Conservation (phyloP, 2,329 filamentous ascomycete species). For the Arthroderma sp. region DNA sequence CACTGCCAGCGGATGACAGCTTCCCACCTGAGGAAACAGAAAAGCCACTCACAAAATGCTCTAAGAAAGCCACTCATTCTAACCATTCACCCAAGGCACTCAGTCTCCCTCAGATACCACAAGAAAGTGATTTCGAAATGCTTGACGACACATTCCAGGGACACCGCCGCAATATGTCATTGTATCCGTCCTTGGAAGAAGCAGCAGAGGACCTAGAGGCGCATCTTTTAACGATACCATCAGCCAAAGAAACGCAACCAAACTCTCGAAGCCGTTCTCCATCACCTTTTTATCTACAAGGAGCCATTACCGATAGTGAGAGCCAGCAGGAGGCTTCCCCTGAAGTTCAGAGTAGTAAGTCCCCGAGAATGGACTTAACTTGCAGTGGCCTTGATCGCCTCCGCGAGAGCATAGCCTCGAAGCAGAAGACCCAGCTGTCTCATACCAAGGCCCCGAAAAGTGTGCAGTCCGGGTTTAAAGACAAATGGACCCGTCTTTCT, state of each 20-base stretch:
- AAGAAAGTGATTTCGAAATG: conserved; percentile 17
- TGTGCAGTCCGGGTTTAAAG: background rate
- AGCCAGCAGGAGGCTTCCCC: background rate
- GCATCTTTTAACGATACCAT: conserved; percentile 21
- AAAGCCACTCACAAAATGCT: conserved; percentile 8
- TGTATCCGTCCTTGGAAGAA: conserved; percentile 16
- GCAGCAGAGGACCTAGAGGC: conserved; percentile 29
- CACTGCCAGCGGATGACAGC: conserved; percentile 7
- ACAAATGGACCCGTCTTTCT: background rate
- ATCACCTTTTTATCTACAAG: background rate
- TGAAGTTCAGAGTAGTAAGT: background rate
- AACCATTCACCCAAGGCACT: conserved; percentile 3
- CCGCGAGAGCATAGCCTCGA: conserved; percentile 1
- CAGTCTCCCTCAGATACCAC: conserved; percentile 15
- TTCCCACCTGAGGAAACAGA: background rate
- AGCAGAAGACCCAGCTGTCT: background rate
- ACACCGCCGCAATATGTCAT: background rate
- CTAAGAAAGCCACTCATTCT: background rate
- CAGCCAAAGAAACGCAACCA: background rate
- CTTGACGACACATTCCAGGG: conserved; percentile 20
- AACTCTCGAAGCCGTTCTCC: background rate
- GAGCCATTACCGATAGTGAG: background rate
- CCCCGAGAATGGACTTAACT: background rate
- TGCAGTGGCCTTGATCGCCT: background rate
- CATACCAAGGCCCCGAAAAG: background rate